Conservation (phyloP, 306 rosid species). For the Carpinus fangiana region DNA sequence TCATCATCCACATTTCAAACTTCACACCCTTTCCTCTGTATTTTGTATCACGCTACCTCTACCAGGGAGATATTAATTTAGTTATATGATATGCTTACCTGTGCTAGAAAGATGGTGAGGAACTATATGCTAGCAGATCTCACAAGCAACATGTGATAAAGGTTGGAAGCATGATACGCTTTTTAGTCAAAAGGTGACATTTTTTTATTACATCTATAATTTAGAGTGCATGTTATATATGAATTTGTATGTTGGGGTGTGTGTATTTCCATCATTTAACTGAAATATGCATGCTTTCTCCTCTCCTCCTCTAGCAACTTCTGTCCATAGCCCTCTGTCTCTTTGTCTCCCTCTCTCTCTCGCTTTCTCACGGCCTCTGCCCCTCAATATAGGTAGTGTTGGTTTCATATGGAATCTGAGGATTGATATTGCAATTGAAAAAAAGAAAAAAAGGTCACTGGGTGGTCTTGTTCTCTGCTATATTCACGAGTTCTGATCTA, state of each 20-base stretch:
- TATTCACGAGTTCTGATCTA: not conserved
- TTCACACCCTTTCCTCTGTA: conserved; percentile 1
- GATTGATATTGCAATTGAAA: not conserved
- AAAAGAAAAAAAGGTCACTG: no score
- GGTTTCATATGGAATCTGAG: not conserved
- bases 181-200: conserved; percentile 76
- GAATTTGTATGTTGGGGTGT: not conserved
- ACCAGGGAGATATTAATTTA: not conserved
- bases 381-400: not conserved
- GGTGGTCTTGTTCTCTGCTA: no score
- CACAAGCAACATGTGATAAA: conserved; percentile 80
- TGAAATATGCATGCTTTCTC: conserved; percentile 4
- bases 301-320: no score
- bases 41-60: not conserved
- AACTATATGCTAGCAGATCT: conserved; percentile 56
- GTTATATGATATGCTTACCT: conserved; percentile 26
- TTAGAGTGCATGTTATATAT: not conserved
- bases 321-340: not conserved
- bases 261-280: not conserved
- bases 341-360: not conserved
- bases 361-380: no score
- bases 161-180: conserved; percentile 68
- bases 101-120: conserved; percentile 64
- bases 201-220: conserved; percentile 11
- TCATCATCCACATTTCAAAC: conserved; percentile 3